Base-by-base conservation (phyloP, 2,329 filamentous ascomycete species). In the Alternaria angustiovoidea region DNA sequence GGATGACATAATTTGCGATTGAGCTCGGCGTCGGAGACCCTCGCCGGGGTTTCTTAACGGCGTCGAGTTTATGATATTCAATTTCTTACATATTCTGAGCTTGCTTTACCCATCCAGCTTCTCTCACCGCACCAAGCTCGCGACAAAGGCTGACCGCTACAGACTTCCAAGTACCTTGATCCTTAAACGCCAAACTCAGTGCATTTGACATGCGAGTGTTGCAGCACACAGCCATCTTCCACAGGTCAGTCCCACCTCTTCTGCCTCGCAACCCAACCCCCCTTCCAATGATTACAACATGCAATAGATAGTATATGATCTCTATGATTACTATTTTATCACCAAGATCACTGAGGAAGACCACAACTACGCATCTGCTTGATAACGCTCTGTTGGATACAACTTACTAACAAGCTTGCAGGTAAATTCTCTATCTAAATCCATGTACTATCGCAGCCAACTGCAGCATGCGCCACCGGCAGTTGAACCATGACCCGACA, bases 1-100 rank as follows among this genome's bases (percentile, higher is more conserved):
- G 92, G 94, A 97, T 96, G 93, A 91, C 85, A 91, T 92, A 97
- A 97, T 97, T 97, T 97, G 93, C 94, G 93, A 94, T 94, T 96
- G 93, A 97, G 91, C 87, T 85, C 83, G 80, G 81, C 81, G 84
- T 88, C 88, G 94, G 93, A 92, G 86, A 83, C 91, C 88, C 93
- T 90, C 91, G 93, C 94, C 93, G 88, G 93, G 88, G 91, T 86
- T 84, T 91, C 89, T 86, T 90, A 89, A 93, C 89, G 90, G 85
- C 82, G 78, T 82, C 83, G 86, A 83, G 87, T 80, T 84, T 74
- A 76, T 96, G 93, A 97, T 91, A 96, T 92, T 93, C 82, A 89
- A 88, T 87, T 88, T 94, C 93, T 97, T 97, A 97, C 93, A 96
- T 97, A 96, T 97, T 92, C 93, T 97, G 93, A 97, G 67, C 68